phyloP scores from a whole-genome alignment of 2,329 filamentous ascomycete species.

The Clarireedia homoeocarpa region DNA sequence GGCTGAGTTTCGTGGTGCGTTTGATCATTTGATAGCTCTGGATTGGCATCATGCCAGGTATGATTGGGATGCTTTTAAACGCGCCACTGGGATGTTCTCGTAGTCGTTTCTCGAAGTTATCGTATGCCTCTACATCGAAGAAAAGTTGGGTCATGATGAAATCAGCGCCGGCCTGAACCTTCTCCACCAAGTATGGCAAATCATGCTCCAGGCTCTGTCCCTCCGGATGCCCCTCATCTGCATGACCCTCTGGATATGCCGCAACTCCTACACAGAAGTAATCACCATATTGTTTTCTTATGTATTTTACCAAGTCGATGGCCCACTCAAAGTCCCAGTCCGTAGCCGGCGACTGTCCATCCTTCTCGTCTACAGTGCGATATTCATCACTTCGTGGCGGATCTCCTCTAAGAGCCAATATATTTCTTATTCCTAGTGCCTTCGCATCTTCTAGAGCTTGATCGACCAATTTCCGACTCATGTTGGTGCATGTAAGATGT shows the following conservation, averaged over 20 bases:
- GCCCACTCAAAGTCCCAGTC: constrained; percentile 76
- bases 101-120: constrained; percentile 67
- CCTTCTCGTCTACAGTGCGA: constrained; percentile 51
- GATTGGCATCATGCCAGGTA: constrained; percentile 94
- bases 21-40: constrained; percentile 96
- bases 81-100: constrained; percentile 74
- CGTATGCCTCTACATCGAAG: constrained; percentile 81
- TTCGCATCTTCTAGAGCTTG: constrained; percentile 87
- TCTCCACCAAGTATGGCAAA: constrained; percentile 82
- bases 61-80: constrained; percentile 82
- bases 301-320: constrained; percentile 82
- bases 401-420: constrained; percentile 84
- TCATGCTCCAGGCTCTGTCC: constrained; percentile 68
- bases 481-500: constrained; percentile 96
- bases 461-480: constrained; percentile 80
- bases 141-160: constrained; percentile 99
- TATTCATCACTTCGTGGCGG: constrained; percentile 88
- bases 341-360: constrained; percentile 43
- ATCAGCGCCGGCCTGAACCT: constrained; percentile 84
- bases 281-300: constrained; percentile 75
- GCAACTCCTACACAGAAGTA: constrained; percentile 97
- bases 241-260: constrained; percentile 90
- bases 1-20: constrained; percentile 87
- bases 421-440: constrained; percentile 84
- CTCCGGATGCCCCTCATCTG: constrained; percentile 76